A percentile compares a stretch with the other conserved stretches of the same genome.
phyloP scores from a whole-genome alignment of 2,329 filamentous ascomycete species.

The Talaromyces sp. region DNA sequence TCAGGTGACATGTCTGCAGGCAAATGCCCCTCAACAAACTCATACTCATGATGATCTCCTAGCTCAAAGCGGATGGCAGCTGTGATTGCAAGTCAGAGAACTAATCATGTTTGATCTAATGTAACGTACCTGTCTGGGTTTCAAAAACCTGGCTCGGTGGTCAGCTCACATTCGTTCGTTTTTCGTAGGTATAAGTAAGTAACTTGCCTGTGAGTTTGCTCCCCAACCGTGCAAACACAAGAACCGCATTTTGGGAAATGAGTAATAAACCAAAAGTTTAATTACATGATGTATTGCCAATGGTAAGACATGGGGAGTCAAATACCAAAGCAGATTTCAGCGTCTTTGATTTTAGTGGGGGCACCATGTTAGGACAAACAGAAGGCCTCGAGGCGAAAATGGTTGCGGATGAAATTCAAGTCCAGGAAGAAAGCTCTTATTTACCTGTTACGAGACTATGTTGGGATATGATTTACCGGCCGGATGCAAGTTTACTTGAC shows the following conservation, averaged over 20 bases:
- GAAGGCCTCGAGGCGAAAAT: no score
- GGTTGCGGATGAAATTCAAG: no score
- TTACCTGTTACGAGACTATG: no score
- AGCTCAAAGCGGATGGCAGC: not conserved
- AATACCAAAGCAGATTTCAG: no score
- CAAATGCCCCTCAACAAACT: not conserved
- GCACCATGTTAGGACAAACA: no score
- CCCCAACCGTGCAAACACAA: not conserved
- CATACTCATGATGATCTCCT: not conserved
- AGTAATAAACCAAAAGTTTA: no score
- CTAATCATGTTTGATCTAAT: not conserved
- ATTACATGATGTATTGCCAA: no score
- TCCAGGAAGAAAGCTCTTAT: no score
- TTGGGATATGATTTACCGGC: no score
- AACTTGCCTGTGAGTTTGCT: not conserved
- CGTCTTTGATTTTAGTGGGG: no score
- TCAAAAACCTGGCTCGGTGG: not conserved
- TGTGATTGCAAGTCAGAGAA: not conserved
- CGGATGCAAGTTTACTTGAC: no score
- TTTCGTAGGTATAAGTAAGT: not conserved
- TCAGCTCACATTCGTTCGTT: not conserved
- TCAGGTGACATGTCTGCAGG: not conserved
- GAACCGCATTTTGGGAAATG: not conserved
- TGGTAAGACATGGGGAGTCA: no score
- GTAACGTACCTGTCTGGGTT: not conserved